Evolutionary conservation across 2,329 filamentous ascomycete genomes (phyloP).

Genomic region (Magnaporthiopsis incrustans): DNA sequence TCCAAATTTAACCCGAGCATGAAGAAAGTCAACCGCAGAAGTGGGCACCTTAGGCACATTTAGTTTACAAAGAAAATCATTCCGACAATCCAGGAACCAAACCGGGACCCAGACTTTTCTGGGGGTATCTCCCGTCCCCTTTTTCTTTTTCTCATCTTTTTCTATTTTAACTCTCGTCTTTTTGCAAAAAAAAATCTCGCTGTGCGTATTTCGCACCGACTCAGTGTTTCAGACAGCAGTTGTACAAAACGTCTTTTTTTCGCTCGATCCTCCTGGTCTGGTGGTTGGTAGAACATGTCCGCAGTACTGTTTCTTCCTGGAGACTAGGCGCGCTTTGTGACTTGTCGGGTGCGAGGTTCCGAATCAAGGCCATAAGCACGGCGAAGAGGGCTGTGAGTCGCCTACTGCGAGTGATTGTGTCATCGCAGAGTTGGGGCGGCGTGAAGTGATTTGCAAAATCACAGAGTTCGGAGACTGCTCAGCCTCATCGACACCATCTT

Average conservation of each 20-base stretch:
- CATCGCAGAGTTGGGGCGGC: too few relatives aligned
- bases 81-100: not conserved
- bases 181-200: rapidly evolving
- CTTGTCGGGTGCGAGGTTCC: too few relatives aligned
- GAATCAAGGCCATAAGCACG: too few relatives aligned
- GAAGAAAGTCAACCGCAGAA: not conserved
- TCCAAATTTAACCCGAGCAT: not conserved
- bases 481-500: not conserved
- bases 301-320: not conserved
- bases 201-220: too few relatives aligned
- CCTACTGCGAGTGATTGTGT: too few relatives aligned
- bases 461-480: not conserved
- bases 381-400: too few relatives aligned
- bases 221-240: not conserved
- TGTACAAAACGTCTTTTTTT: not conserved
- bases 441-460: too few relatives aligned
- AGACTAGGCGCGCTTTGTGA: not conserved
- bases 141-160: too few relatives aligned
- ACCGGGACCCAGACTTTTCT: not conserved
- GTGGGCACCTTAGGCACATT: not conserved
- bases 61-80: not conserved
- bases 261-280: not conserved
- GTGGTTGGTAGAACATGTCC: not conserved
- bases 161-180: too few relatives aligned
- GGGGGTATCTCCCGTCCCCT: not conserved